Conservation (phyloP, 208 protist genomes). For the Trypanosoma platydactyli region DNA sequence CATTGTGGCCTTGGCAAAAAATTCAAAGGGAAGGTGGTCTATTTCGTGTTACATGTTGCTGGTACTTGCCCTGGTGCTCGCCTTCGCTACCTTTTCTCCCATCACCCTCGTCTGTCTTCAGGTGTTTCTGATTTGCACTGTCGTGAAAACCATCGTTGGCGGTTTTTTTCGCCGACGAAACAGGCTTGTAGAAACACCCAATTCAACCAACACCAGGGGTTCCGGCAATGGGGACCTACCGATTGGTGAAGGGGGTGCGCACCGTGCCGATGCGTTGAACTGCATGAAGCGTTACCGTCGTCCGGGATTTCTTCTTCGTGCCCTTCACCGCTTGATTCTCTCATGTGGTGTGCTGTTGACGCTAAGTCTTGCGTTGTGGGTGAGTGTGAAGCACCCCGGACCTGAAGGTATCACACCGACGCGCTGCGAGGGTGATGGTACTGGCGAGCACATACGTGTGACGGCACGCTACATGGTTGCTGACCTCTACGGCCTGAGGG, state of each 20-base stretch:
- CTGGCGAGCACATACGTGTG: slow-evolving; percentile 16
- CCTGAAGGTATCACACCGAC: slow-evolving; percentile 15
- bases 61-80: background rate
- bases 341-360: slow-evolving; percentile 4
- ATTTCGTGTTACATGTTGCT: slow-evolving; percentile 7
- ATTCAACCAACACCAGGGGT: background rate
- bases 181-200: too few relatives aligned
- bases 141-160: slow-evolving; percentile 10
- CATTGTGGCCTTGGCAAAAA: background rate
- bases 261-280: too few relatives aligned
- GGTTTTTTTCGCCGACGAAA: background rate
- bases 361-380: slow-evolving; percentile 16
- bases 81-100: slow-evolving; percentile 8
- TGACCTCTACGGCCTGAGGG: slow-evolving; percentile 15
- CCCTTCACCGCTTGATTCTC: slow-evolving; percentile 18
- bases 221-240: background rate
- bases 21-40: background rate
- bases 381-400: slow-evolving; percentile 22
- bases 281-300: background rate
- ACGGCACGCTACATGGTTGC: slow-evolving; percentile 21
- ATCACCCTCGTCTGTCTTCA: slow-evolving; percentile 11
- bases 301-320: slow-evolving; percentile 20
- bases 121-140: slow-evolving; percentile 4
- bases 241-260: background rate
- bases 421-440: slow-evolving; percentile 7